These are phyloP conservation scores for Microstroma glucosiphilum DNA, from an alignment of 1,284 basidiomycete species.

Conservation along the genomic window DNA sequence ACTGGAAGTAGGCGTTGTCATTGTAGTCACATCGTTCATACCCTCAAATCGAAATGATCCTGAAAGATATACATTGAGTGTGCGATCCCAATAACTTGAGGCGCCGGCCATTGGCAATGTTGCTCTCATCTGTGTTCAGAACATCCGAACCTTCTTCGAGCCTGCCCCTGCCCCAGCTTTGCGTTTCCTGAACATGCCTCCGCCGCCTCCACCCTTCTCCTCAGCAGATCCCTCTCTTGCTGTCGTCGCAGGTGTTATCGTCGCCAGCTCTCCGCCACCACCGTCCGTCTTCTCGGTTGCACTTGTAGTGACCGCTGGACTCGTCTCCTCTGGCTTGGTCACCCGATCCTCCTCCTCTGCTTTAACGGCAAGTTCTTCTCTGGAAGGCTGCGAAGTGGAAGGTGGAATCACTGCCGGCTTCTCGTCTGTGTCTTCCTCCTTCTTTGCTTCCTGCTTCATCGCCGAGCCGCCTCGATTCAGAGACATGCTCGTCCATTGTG, in stretches of 20 bases:
- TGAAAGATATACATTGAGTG: too few relatives aligned
- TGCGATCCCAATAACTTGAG: too few relatives aligned
- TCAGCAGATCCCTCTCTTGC: background rate
- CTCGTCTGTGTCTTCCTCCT: constrained; percentile 7
- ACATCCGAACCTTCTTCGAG: constrained; percentile 27
- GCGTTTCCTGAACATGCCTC: constrained; percentile 37
- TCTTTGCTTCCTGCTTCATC: constrained; percentile 9
- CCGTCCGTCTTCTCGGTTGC: too few relatives aligned
- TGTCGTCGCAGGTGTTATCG: too few relatives aligned
- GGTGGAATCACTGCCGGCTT: too few relatives aligned
- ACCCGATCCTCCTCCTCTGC: constrained; percentile 1
- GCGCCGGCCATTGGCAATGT: too few relatives aligned
- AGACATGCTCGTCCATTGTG: constrained; percentile 12
- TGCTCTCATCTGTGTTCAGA: background rate
- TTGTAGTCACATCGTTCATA: too few relatives aligned
- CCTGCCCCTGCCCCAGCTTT: constrained; percentile 33
- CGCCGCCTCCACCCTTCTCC: constrained; percentile 10
- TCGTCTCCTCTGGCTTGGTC: background rate
- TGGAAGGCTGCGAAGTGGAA: too few relatives aligned
- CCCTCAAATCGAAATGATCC: too few relatives aligned
- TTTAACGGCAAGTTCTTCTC: too few relatives aligned
- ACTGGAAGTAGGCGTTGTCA: background rate
- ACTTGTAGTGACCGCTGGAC: too few relatives aligned
- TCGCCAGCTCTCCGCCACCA: background rate
- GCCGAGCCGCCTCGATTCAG: constrained; percentile 7